A percentile compares a stretch with the other conserved stretches of the same genome.
phyloP scores from a whole-genome alignment of 2,329 filamentous ascomycete genomes.

The Sporothrix dimorphospora region DNA sequence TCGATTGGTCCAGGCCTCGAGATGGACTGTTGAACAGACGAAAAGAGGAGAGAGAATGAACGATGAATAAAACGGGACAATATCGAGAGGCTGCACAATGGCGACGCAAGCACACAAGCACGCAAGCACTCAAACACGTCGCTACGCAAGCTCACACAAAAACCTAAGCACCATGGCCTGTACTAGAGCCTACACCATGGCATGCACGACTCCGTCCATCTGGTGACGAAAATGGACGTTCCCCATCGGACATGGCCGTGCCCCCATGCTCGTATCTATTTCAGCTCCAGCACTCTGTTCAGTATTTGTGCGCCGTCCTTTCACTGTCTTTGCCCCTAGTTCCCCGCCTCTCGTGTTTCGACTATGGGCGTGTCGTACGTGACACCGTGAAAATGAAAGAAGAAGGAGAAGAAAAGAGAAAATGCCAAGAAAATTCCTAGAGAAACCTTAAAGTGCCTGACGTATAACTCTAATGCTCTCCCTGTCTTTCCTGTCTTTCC shows the following conservation, averaged over 20 bases:
- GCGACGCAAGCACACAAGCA: not conserved
- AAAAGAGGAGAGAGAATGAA: not conserved
- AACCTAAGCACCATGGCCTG: not conserved
- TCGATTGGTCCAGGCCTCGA: not conserved
- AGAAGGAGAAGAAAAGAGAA: not conserved
- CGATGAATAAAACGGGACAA: too few species aligned
- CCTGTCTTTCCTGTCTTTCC: not conserved
- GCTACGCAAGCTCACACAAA: slow-evolving; percentile 3
- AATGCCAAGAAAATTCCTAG: not conserved
- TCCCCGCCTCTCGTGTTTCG: slow-evolving; percentile 10
- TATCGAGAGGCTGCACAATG: not conserved
- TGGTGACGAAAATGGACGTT: slow-evolving; percentile 25
- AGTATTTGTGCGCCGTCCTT: not conserved
- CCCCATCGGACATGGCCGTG: slow-evolving; percentile 24
- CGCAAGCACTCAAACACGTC: not conserved
- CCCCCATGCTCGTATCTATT: not conserved
- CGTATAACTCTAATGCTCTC: not conserved
- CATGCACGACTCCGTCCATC: slow-evolving; percentile 7
- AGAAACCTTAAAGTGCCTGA: not conserved
- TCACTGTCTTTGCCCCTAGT: not conserved
- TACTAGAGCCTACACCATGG: not conserved
- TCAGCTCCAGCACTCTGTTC: not conserved
- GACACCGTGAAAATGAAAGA: not conserved
- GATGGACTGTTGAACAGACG: not conserved
- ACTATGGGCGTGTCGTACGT: slow-evolving; percentile 11